Conservation (phyloP, 2,329 filamentous ascomycete genomes). For the Apiospora hydei region DNA sequence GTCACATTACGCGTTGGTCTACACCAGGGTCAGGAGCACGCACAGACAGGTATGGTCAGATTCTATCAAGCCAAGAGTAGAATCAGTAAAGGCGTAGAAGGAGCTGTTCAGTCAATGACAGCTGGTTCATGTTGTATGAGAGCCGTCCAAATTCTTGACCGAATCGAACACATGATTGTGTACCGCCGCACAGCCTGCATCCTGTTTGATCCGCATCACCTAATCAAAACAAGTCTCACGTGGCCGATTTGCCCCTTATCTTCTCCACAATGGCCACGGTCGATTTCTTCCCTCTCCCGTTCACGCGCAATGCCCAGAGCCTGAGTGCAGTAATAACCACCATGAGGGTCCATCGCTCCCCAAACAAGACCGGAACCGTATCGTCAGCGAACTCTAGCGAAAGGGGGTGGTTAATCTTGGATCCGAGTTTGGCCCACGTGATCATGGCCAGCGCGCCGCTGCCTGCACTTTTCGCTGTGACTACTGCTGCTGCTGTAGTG, state of each 20-base stretch:
- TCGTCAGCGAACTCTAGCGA: conserved; percentile 26
- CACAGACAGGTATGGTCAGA: too few relatives aligned
- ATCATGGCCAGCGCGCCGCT: conserved; percentile 27
- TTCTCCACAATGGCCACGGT: background rate
- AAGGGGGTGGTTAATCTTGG: conserved; percentile 29
- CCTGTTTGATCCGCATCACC: background rate
- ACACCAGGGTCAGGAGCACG: too few relatives aligned
- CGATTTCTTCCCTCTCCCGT: conserved; percentile 1
- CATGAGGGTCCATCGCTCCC: conserved; percentile 29
- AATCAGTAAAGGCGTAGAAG: too few relatives aligned
- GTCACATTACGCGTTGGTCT: too few relatives aligned
- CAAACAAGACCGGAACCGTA: conserved; percentile 15
- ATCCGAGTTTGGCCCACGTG: conserved; percentile 28
- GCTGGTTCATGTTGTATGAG: too few relatives aligned
- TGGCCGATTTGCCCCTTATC: background rate
- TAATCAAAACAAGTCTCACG: background rate
- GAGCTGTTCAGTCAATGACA: too few relatives aligned
- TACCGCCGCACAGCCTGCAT: background rate
- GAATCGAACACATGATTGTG: background rate
- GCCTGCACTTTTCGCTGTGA: conserved; percentile 22
- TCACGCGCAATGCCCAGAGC: conserved; percentile 26
- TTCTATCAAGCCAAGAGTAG: too few relatives aligned
- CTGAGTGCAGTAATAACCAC: conserved; percentile 28
- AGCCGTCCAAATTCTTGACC: background rate
- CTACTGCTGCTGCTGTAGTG: background rate